phyloP scores from a whole-genome alignment of 1,139 yeast species.

The Blastobotrys serpentis region DNA sequence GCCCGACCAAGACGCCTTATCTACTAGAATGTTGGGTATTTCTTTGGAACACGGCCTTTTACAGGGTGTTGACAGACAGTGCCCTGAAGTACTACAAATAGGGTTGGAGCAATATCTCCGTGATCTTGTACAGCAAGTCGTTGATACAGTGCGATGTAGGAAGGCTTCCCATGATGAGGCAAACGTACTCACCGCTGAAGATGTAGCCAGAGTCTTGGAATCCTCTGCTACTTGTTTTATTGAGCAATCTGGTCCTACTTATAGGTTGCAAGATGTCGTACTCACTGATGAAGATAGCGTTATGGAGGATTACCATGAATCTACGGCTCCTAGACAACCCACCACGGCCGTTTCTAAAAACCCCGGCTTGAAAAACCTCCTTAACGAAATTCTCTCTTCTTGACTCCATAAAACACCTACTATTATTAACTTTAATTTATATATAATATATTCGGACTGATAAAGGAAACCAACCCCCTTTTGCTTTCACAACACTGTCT shows the following conservation, averaged over 20 bases:
- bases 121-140: conserved; percentile 66
- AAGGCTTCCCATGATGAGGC: conserved; percentile 24
- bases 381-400: conserved; percentile 20
- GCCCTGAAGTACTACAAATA: conserved; percentile 70
- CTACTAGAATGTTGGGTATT: conserved; percentile 72
- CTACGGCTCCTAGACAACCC: conserved; percentile 2
- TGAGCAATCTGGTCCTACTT: conserved; percentile 36
- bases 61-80: conserved; percentile 70
- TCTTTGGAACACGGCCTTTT: conserved; percentile 91
- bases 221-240: conserved; percentile 36
- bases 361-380: conserved; percentile 15
- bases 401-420: too few species aligned
- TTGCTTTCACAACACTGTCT: too few species aligned
- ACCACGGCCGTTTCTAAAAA: not conserved
- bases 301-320: conserved; percentile 9
- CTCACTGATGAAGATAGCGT: conserved; percentile 32
- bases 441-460: conserved; percentile 3
- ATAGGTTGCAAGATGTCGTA: conserved; percentile 35
- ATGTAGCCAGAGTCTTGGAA: conserved; percentile 35
- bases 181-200: conserved; percentile 36
- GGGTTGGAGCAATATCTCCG: conserved; percentile 82
- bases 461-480: not conserved
- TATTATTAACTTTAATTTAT: conserved; percentile 11
- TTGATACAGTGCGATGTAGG: conserved; percentile 24
- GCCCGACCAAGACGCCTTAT: conserved; percentile 74